Conservation (phyloP, 2,329 filamentous ascomycete species). For the Aspergillus tanneri region DNA sequence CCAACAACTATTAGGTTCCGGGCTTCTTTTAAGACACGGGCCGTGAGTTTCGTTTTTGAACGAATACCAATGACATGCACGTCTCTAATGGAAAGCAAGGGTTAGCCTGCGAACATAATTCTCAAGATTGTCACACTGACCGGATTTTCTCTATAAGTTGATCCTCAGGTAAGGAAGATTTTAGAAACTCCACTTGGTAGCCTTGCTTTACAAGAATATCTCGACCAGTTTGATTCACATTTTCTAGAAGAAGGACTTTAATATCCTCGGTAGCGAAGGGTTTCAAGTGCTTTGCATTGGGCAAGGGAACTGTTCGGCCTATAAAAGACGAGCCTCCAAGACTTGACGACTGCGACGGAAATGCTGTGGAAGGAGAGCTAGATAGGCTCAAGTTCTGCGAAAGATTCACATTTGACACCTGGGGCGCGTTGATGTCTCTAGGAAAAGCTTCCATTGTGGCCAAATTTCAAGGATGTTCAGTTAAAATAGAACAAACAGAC, state of each 20-base stretch:
- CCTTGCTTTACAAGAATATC: conserved; percentile 81
- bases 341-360: conserved; percentile 70
- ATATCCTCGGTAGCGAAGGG: conserved; percentile 95
- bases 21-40: conserved; percentile 79
- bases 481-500: background rate
- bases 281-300: conserved; percentile 73
- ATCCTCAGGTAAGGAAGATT: conserved; percentile 85
- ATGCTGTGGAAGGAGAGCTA: conserved; percentile 70
- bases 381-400: conserved; percentile 67
- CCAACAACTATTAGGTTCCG: conserved; percentile 94
- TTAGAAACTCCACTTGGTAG: conserved; percentile 92
- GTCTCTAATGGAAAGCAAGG: conserved; percentile 56
- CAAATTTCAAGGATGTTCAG: background rate
- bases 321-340: conserved; percentile 51
- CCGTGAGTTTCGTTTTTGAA: conserved; percentile 93
- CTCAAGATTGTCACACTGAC: conserved; percentile 49
- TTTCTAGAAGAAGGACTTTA: conserved; percentile 93
- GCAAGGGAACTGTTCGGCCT: conserved; percentile 44
- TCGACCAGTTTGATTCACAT: conserved; percentile 86
- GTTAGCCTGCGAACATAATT: conserved; percentile 10
- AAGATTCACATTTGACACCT: conserved; percentile 41
- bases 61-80: conserved; percentile 97
- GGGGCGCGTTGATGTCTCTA: conserved; percentile 36
- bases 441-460: conserved; percentile 28
- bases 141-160: conserved; percentile 95